Evolutionary conservation across 2,329 filamentous ascomycete species (phyloP).

Genomic region (Lachnellula subtilissima): DNA sequence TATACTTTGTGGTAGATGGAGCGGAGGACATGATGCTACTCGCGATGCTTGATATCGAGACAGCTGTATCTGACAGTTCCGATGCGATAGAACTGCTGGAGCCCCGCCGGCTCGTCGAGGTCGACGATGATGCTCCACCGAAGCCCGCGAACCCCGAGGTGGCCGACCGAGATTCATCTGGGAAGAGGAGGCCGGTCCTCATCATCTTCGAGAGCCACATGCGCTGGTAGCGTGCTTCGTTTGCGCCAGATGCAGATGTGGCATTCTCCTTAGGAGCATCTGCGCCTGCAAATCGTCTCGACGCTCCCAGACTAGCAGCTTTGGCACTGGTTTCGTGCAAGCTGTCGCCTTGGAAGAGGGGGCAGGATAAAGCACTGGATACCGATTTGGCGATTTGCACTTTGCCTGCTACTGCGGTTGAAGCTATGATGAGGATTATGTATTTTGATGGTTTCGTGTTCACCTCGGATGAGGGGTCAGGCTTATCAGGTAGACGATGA

Average conservation of each 20-base stretch:
- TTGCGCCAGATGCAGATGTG: constrained; percentile 5
- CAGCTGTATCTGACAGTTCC: not conserved
- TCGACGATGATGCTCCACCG: constrained; percentile 23
- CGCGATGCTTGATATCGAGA: not conserved
- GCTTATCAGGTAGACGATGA: constrained; percentile 27
- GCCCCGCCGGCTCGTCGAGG: constrained; percentile 25
- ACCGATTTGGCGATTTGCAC: constrained; percentile 28
- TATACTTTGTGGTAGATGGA: constrained; percentile 1
- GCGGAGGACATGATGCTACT: not conserved
- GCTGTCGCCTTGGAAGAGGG: constrained; percentile 30
- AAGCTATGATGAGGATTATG: constrained; percentile 27
- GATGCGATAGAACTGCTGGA: constrained; percentile 24
- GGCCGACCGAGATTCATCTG: constrained; percentile 31
- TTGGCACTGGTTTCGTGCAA: constrained; percentile 30
- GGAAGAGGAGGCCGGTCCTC: constrained; percentile 30
- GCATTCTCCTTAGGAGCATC: not conserved
- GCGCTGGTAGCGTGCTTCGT: constrained; percentile 29
- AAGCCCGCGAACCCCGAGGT: constrained; percentile 31
- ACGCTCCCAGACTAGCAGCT: constrained; percentile 23
- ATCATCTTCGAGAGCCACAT: constrained; percentile 34
- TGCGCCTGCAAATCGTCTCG: not conserved
- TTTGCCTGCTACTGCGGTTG: constrained; percentile 28
- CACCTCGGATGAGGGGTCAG: constrained; percentile 1
- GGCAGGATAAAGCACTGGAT: constrained; percentile 25
- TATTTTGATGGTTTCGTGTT: constrained; percentile 21